These are phyloP conservation scores for Pelargonium australe DNA, from an alignment of 441 rosid species.

Conservation along the genomic window DNA sequence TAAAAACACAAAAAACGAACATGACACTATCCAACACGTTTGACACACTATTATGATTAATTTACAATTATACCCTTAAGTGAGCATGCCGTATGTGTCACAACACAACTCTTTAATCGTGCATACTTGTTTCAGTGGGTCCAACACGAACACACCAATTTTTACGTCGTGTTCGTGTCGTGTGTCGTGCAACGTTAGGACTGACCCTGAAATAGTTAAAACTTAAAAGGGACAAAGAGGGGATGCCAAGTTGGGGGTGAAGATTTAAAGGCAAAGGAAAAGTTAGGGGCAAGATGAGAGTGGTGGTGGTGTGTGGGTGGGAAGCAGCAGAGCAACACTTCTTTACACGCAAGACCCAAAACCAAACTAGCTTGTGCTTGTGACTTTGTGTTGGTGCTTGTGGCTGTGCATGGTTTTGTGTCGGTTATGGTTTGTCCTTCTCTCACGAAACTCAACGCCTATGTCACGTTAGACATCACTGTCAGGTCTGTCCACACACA, in stretches of 20 bases:
- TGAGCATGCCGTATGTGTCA: no score
- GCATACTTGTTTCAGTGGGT: no score
- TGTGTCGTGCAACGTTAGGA: no score
- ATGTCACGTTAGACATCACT: not conserved
- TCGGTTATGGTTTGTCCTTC: not conserved
- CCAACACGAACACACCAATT: no score
- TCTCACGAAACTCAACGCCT: not conserved
- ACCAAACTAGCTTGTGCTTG: not conserved
- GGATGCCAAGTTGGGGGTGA: not conserved
- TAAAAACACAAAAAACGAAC: no score
- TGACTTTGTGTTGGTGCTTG: not conserved
- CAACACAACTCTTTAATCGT: no score
- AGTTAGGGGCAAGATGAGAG: constrained; percentile 2
- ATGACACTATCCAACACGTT: no score
- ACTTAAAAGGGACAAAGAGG: not conserved
- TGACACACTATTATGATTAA: no score
- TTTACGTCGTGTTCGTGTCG: no score
- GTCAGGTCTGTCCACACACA: constrained; percentile 2
- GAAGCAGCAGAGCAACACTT: constrained; percentile 5
- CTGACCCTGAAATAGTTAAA: not conserved
- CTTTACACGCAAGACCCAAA: constrained; percentile 1
- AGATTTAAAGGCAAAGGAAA: not conserved
- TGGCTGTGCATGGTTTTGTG: not conserved
- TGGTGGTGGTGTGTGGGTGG: constrained; percentile 8
- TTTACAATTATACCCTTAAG: no score